These are phyloP conservation scores for Populus tremula DNA, from an alignment of 345 rosid species.

Conservation along the genomic window DNA sequence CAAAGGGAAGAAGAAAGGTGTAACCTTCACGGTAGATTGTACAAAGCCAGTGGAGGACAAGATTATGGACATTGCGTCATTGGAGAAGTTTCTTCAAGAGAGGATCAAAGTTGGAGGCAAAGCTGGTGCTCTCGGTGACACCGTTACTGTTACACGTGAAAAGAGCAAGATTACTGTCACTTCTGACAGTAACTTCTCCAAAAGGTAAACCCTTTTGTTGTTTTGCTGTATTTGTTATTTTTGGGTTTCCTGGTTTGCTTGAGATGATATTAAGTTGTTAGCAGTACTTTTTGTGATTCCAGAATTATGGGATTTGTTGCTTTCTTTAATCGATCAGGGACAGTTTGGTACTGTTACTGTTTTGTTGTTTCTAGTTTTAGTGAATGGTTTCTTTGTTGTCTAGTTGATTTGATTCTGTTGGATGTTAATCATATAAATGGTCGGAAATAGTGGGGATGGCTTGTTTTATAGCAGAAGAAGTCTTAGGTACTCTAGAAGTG, in stretches of 20 bases:
- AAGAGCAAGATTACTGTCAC: conserved; percentile 55
- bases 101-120: conserved; percentile 77
- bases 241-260: neutral
- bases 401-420: neutral
- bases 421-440: neutral
- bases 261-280: neutral
- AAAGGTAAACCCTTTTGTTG: conserved; percentile 33
- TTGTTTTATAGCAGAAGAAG: neutral
- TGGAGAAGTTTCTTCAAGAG: conserved; percentile 75
- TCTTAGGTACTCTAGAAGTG: neutral
- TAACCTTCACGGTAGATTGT: conserved; percentile 49
- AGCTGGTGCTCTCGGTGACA: conserved; percentile 65
- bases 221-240: neutral
- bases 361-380: too few species aligned
- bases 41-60: conserved; percentile 72
- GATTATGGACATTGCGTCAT: conserved; percentile 70
- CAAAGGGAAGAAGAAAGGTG: conserved; percentile 58
- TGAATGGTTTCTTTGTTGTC: neutral
- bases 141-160: conserved; percentile 43
- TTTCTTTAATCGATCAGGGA: too few species aligned
- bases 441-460: neutral
- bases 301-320: too few species aligned
- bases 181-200: conserved; percentile 57
- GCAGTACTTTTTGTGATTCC: neutral
- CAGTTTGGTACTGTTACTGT: too few species aligned